Evolutionary conservation across 2,329 filamentous ascomycete species (phyloP).

Genomic region (Sphaerostilbella broomeana): DNA sequence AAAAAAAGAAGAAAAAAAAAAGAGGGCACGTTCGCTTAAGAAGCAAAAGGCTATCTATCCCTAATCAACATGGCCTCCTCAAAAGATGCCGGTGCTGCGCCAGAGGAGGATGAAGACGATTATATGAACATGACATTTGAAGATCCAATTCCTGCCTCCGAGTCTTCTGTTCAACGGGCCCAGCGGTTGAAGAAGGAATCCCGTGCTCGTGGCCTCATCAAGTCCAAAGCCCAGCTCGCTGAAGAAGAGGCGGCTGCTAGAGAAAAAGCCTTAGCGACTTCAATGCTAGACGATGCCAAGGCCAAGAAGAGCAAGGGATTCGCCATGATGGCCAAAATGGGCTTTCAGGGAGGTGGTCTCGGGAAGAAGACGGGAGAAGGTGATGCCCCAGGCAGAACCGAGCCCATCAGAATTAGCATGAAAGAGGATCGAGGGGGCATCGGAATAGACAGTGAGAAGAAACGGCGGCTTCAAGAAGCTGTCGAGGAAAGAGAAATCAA

Average conservation of each 20-base stretch:
- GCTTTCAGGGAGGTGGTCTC: slow-evolving; percentile 73
- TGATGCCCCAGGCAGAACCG: slow-evolving; percentile 35
- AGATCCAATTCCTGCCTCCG: slow-evolving; percentile 51
- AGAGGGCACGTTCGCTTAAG: too few species aligned
- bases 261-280: slow-evolving; percentile 69
- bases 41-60: too few species aligned
- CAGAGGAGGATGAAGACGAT: slow-evolving; percentile 73
- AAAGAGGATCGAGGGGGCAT: slow-evolving; percentile 80
- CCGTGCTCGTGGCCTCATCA: slow-evolving; percentile 59
- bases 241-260: slow-evolving; percentile 64
- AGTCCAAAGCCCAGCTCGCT: slow-evolving; percentile 79
- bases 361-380: slow-evolving; percentile 52
- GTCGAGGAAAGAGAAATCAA: slow-evolving; percentile 52
- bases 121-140: slow-evolving; percentile 95
- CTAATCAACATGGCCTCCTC: slow-evolving; percentile 4
- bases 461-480: slow-evolving; percentile 64
- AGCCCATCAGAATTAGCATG: slow-evolving; percentile 69
- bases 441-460: slow-evolving; percentile 75
- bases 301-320: slow-evolving; percentile 73
- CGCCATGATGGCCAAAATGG: slow-evolving; percentile 95
- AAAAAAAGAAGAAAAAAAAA: too few species aligned
- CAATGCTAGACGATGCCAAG: slow-evolving; percentile 53
- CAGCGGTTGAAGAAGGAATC: slow-evolving; percentile 53
- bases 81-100: slow-evolving; percentile 1
- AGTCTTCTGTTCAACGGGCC: slow-evolving; percentile 50